Base-by-base conservation (phyloP, 1,139 yeast species). In the Scheffersomyces segobiensis region DNA sequence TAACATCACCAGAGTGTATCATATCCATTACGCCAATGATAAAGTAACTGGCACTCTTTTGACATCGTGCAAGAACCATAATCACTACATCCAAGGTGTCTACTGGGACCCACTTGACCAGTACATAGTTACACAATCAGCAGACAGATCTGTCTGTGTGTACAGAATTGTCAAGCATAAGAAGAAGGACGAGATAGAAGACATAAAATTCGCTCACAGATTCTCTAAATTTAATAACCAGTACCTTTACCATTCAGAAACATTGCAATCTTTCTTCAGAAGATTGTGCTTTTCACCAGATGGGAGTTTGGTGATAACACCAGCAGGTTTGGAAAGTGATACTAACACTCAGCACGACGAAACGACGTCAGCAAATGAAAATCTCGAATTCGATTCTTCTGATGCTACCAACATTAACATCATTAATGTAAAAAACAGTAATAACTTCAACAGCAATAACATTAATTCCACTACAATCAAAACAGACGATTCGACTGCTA, bases 61-160 rank as follows among this genome's bases (percentile, higher is more conserved):
- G 1, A 76, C 82, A 17, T 87, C 88, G 58, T 76, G 89, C 54
- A 83, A 86, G 2, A 92, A 91, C 63, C 98, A 95, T 71, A 77
- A 78, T 49, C 98, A 93, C 69, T 93, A 91, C 67, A 96, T 95
- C 2, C 99, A 95, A 72, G 99, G 99, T 3, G 95, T 95, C 3
- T 82, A 89, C 0, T 95, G 98, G 98, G 99, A 95, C 71, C 99
- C 99, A 3, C 68, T 78, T 58, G 87, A 88, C 59, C 86, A 88
- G 66, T 92, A 74, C 65, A 73, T 95, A 20, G 92, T 93, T 0
- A 90, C 97, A 6, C 98, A 93, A 70, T 87, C 96, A 24, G 96
- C 97, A 3, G 99, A 96, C 72, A 77, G 97, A 59, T 82, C 93
- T 1, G 88, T 93, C 19, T 87, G 87, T 62, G 77, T 95, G 5